A percentile compares a stretch with the other conserved stretches of the same genome.
Evolutionary conservation across 139 green algal genomes (phyloP).

Genomic region (Picochlorum sp.): DNA sequence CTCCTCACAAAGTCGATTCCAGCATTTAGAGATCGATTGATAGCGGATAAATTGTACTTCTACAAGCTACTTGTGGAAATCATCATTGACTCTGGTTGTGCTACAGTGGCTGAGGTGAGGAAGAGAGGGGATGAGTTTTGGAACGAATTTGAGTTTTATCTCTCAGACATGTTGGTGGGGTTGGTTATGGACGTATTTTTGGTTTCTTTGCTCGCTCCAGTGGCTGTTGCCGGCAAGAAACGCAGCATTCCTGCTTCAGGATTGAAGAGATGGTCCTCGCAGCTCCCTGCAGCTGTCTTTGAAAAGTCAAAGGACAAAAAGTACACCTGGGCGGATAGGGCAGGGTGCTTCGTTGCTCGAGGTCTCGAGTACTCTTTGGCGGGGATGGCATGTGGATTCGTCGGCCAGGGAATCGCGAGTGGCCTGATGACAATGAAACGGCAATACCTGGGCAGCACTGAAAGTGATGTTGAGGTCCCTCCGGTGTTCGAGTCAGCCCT

Average conservation of each 20-base stretch:
- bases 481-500: slow-evolving; percentile 68
- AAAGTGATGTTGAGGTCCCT: slow-evolving; percentile 69
- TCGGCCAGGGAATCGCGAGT: slow-evolving; percentile 89
- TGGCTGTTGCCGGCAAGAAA: slow-evolving; percentile 50
- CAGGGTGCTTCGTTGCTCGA: slow-evolving; percentile 63
- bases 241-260: not conserved
- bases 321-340: slow-evolving; percentile 47
- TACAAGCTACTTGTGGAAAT: slow-evolving; percentile 87
- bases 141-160: slow-evolving; percentile 95
- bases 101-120: slow-evolving; percentile 88
- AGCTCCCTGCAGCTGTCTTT: slow-evolving; percentile 66
- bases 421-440: slow-evolving; percentile 69
- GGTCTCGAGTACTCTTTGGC: slow-evolving; percentile 81
- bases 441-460: slow-evolving; percentile 38
- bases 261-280: slow-evolving; percentile 6
- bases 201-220: slow-evolving; percentile 81
- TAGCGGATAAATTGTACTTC: slow-evolving; percentile 74
- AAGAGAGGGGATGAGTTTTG: slow-evolving; percentile 94
- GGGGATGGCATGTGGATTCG: slow-evolving; percentile 76
- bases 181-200: slow-evolving; percentile 84
- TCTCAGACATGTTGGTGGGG: slow-evolving; percentile 85
- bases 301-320: slow-evolving; percentile 39
- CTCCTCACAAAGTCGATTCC: slow-evolving; percentile 47
- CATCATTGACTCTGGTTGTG: slow-evolving; percentile 82
- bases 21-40: slow-evolving; percentile 71